Conservation (phyloP, 441 rosid genomes). For the Gossypium laxum region DNA sequence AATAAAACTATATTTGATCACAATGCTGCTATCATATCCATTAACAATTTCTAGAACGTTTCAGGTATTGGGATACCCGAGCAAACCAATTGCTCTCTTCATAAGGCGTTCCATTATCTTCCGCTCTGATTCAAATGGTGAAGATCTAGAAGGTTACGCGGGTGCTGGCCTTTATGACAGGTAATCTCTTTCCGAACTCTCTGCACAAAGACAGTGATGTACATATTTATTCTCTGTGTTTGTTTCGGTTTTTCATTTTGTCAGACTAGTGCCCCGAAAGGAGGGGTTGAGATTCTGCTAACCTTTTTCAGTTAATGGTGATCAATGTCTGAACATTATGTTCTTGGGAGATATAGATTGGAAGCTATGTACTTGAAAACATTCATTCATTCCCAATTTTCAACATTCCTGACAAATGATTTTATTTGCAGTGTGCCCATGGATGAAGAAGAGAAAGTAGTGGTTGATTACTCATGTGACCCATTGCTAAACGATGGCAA, state of each 20-base stretch:
- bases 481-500: constrained; percentile 48
- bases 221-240: neutral
- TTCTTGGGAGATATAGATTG: neutral
- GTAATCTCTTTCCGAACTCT: constrained; percentile 28
- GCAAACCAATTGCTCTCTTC: constrained; percentile 88
- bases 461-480: constrained; percentile 73
- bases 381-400: neutral
- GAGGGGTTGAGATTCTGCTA: neutral
- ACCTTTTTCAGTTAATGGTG: neutral
- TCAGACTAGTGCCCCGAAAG: neutral
- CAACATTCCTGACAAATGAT: neutral
- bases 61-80: constrained; percentile 88
- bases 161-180: constrained; percentile 99
- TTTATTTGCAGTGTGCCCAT: constrained; percentile 64
- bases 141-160: constrained; percentile 96
- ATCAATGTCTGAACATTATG: neutral
- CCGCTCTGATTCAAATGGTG: constrained; percentile 94
- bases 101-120: constrained; percentile 78
- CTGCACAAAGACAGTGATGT: neutral
- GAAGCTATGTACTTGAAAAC: neutral
- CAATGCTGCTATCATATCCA: neutral
- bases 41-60: constrained; percentile 16
- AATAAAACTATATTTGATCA: neutral
- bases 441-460: constrained; percentile 77
- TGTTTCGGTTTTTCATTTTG: neutral